These are phyloP conservation scores for Neoboletus brunneissimus DNA, from an alignment of 768 basidiomycete species.

Conservation along the genomic window DNA sequence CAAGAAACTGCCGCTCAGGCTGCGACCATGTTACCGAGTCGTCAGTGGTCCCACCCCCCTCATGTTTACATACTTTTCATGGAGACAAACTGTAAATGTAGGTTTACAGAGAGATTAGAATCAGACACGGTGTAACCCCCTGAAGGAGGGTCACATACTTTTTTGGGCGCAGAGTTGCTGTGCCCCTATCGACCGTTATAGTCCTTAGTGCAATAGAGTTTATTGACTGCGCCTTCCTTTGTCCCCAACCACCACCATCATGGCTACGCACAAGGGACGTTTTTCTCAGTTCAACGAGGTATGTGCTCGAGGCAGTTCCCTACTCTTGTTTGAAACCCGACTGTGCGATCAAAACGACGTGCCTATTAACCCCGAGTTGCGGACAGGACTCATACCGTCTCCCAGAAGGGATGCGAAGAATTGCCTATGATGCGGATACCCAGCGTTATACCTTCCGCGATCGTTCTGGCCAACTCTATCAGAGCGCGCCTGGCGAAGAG, in stretches of 20 bases:
- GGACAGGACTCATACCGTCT: slow-evolving; percentile 36
- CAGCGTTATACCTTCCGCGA: slow-evolving; percentile 51
- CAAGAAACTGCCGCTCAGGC: background rate
- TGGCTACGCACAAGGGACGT: background rate
- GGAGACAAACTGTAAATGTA: background rate
- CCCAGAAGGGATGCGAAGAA: slow-evolving; percentile 45
- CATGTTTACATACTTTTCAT: background rate
- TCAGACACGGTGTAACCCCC: background rate
- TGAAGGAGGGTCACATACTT: background rate
- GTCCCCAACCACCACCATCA: slow-evolving; percentile 9
- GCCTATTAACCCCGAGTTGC: slow-evolving; percentile 1
- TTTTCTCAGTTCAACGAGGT: slow-evolving; percentile 31
- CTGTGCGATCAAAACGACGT: background rate
- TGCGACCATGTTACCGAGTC: background rate
- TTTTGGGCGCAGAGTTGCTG: background rate
- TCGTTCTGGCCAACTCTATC: slow-evolving; percentile 41
- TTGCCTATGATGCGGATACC: slow-evolving; percentile 54
- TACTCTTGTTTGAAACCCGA: background rate
- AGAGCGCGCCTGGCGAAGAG: slow-evolving; percentile 41
- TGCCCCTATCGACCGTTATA: slow-evolving; percentile 3
- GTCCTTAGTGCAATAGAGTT: background rate
- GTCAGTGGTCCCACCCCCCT: too few relatives aligned
- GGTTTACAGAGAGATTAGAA: background rate
- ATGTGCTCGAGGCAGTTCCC: background rate
- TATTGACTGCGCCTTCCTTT: background rate